Evolutionary conservation across 139 green algal species (phyloP).

Genomic region (Chlamydomonas sp.): DNA sequence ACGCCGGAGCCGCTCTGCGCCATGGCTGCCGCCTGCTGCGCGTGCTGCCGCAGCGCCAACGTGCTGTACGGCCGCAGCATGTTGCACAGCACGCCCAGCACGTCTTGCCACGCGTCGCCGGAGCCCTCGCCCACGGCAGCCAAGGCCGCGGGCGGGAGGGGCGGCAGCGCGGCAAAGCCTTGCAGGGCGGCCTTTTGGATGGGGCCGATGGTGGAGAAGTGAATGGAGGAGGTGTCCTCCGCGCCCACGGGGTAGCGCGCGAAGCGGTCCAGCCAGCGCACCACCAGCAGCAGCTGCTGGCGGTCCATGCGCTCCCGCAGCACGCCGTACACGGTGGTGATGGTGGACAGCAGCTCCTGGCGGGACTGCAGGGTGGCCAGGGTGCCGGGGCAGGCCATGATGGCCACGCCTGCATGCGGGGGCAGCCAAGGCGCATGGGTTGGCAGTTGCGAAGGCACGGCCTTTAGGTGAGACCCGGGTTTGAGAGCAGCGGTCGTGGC

Average conservation of each 20-base stretch:
- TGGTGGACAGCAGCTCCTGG: constrained; percentile 39
- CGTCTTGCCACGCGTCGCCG: constrained; percentile 46
- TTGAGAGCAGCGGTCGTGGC: too few relatives aligned
- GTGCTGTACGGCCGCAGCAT: constrained; percentile 59
- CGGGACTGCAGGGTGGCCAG: constrained; percentile 66
- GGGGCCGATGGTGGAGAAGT: constrained; percentile 65
- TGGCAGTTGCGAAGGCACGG: too few relatives aligned
- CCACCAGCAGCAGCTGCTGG: constrained; percentile 45
- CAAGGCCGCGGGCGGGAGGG: constrained; percentile 50
- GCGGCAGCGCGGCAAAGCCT: constrained; percentile 55
- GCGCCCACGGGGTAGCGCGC: constrained; percentile 67
- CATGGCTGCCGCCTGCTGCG: constrained; percentile 13
- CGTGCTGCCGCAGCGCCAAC: constrained; percentile 18
- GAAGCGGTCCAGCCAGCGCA: constrained; percentile 75
- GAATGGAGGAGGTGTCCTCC: constrained; percentile 59
- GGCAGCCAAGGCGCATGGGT: background rate
- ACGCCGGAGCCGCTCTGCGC: constrained; percentile 1
- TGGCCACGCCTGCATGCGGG: constrained; percentile 59
- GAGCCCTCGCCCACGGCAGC: constrained; percentile 1
- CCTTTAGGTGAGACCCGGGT: too few relatives aligned
- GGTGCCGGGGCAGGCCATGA: constrained; percentile 65
- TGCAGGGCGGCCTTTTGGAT: constrained; percentile 80
- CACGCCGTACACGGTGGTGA: constrained; percentile 52
- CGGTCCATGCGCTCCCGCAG: constrained; percentile 46
- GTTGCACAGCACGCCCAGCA: constrained; percentile 46